These are phyloP conservation scores for Ochromonas danica DNA, from an alignment of 108 stramenopile species.

Conservation along the genomic window DNA sequence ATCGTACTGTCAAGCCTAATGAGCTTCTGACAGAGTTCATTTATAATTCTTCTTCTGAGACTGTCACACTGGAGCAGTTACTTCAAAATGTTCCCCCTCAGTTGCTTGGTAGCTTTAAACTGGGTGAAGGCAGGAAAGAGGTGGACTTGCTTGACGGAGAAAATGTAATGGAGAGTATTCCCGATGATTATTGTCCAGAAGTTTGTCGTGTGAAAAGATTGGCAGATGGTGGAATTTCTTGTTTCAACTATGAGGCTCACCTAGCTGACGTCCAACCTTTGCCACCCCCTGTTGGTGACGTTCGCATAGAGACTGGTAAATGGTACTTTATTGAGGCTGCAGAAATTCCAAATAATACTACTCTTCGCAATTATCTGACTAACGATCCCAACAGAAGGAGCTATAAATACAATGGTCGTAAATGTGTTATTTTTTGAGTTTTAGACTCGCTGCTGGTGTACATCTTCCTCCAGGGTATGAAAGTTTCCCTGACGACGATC, in stretches of 20 bases:
- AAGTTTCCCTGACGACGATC: background rate
- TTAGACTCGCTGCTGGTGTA: background rate
- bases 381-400: background rate
- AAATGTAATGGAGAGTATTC: background rate
- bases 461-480: background rate
- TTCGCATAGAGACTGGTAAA: background rate
- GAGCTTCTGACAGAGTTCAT: background rate
- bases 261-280: background rate
- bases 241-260: background rate
- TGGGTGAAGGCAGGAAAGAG: background rate
- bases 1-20: background rate
- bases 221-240: slow-evolving; percentile 1
- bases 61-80: background rate
- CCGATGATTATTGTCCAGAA: background rate
- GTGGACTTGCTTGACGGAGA: background rate
- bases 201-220: background rate
- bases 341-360: background rate
- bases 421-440: background rate
- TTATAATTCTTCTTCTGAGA: background rate
- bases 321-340: background rate
- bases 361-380: background rate
- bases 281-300: background rate
- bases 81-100: background rate
- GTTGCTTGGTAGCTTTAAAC: slow-evolving; percentile 1
- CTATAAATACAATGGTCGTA: background rate